These are phyloP conservation scores for Scenedesmus sp. DNA, from an alignment of 163 green algal genomes.

Conservation along the genomic window DNA sequence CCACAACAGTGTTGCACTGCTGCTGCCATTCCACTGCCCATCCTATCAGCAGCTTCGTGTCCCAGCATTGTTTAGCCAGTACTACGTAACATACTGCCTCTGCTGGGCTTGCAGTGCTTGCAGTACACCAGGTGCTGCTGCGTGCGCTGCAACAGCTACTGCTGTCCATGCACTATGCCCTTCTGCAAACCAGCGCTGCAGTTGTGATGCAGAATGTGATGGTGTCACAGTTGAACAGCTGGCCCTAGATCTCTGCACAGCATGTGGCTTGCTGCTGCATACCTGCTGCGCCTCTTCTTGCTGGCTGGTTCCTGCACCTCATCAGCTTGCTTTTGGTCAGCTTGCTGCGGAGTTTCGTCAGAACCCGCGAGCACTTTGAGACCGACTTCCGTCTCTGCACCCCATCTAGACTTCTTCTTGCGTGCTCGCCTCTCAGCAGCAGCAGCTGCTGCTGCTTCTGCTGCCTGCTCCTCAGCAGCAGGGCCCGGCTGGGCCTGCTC, in stretches of 20 bases:
- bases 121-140: neutral
- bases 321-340: conserved; percentile 1
- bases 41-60: no score
- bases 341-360: conserved; percentile 6
- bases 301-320: neutral
- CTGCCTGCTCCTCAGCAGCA: neutral
- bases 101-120: neutral
- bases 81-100: neutral
- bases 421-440: conserved; percentile 19
- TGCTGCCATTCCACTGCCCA: neutral
- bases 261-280: neutral
- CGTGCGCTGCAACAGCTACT: neutral
- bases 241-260: neutral
- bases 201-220: neutral
- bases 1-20: neutral
- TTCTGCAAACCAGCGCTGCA: neutral
- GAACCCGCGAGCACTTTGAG: conserved; percentile 15
- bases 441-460: neutral
- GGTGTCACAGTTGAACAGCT: neutral
- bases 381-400: conserved; percentile 42
- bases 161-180: neutral
- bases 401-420: conserved; percentile 44
- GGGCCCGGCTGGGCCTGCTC: neutral
- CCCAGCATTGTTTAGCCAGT: neutral
- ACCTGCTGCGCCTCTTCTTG: conserved; percentile 10